Evolutionary conservation across 331 rosid genomes (phyloP).

Genomic region (Rosa hybrid): DNA sequence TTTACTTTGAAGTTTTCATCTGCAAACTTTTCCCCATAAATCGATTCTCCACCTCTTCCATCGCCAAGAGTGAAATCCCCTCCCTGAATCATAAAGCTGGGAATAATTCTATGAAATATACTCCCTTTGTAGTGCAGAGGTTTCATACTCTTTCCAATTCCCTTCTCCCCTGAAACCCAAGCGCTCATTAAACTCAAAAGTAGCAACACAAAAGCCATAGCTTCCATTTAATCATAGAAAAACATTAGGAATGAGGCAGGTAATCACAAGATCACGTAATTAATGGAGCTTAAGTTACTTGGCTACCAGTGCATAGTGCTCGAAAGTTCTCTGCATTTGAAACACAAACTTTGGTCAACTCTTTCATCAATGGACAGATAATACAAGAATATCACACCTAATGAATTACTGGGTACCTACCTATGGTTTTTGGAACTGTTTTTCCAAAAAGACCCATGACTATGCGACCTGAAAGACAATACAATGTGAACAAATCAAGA

Average conservation of each 20-base stretch:
- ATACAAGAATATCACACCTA: neutral
- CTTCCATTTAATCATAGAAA: conserved; percentile 25
- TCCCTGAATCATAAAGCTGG: conserved; percentile 92
- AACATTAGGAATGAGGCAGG: neutral
- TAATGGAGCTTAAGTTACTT: conserved; percentile 38
- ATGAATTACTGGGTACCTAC: conserved; percentile 29
- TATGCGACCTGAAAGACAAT: conserved; percentile 60
- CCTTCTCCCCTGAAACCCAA: conserved; percentile 82
- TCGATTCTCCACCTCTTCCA: conserved; percentile 95
- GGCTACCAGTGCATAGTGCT: conserved; percentile 95
- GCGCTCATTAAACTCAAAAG: conserved; percentile 9
- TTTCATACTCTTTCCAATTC: conserved; percentile 63
- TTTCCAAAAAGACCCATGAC: conserved; percentile 76
- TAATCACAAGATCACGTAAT: conserved; percentile 8
- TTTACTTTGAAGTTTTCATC: conserved; percentile 87
- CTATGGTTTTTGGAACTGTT: conserved; percentile 80
- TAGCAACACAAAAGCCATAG: conserved; percentile 15
- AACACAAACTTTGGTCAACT: conserved; percentile 29
- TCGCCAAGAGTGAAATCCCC: conserved; percentile 93
- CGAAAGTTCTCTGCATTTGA: conserved; percentile 87
- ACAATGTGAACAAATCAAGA: neutral
- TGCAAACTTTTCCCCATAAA: conserved; percentile 74
- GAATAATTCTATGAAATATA: conserved; percentile 84
- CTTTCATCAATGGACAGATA: neutral
- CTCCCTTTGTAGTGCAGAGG: conserved; percentile 86